Percentiles rank a stretch among this genome's conserved stretches.
Conservation (phyloP, 495 filamentous ascomycete genomes). For the Lophium mytilinum region DNA sequence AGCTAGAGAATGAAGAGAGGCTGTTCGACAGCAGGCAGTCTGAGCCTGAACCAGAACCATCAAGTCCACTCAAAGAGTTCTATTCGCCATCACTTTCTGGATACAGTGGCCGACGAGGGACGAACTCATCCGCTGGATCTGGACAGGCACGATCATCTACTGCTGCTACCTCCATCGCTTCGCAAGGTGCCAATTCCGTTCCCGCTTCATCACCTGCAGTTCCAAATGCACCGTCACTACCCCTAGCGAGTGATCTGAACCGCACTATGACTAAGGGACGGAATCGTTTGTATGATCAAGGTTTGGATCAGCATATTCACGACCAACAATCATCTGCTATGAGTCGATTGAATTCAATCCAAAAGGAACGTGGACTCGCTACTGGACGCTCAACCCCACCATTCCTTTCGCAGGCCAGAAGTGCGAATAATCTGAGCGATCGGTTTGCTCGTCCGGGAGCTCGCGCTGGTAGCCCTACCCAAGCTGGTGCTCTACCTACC, state of each 20-base stretch:
- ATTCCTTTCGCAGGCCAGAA: conserved; percentile 40
- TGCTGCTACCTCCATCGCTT: conserved; percentile 86
- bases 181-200: conserved; percentile 51
- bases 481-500: conserved; percentile 28
- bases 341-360: conserved; percentile 69
- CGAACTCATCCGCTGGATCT: conserved; percentile 79
- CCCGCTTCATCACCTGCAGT: conserved; percentile 16
- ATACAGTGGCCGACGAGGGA: conserved; percentile 71
- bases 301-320: conserved; percentile 66
- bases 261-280: conserved; percentile 55
- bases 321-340: conserved; percentile 72
- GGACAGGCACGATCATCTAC: conserved; percentile 70
- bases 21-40: conserved; percentile 15
- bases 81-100: conserved; percentile 51
- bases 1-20: conserved; percentile 24
- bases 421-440: conserved; percentile 50
- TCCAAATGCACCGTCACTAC: conserved; percentile 14
- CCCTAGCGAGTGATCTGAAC: conserved; percentile 32
- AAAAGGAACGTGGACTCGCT: conserved; percentile 44
- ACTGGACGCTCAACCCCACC: conserved; percentile 41
- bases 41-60: conserved; percentile 39
- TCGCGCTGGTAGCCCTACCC: conserved; percentile 46
- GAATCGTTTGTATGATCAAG: conserved; percentile 72
- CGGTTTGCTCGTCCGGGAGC: conserved; percentile 44
- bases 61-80: conserved; percentile 33